Evolutionary conservation across 306 rosid genomes (phyloP).

Genomic region (Cucumis hystrix): DNA sequence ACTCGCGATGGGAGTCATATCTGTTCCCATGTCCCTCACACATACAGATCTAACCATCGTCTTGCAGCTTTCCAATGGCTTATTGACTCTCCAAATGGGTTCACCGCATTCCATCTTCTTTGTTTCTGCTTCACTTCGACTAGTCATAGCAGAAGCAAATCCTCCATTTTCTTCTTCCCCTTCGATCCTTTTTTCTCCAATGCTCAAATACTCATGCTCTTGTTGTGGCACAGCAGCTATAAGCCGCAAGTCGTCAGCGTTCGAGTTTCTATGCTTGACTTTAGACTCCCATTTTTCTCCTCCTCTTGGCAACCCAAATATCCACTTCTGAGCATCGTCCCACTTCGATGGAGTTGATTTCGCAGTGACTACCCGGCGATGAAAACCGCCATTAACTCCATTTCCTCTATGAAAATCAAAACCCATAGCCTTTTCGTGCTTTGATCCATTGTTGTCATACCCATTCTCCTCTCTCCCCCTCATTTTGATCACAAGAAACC

Average conservation of each 20-base stretch:
- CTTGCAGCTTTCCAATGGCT: slow-evolving; percentile 21
- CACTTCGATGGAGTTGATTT: slow-evolving; percentile 93
- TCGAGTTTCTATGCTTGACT: slow-evolving; percentile 71
- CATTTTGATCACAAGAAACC: slow-evolving; percentile 22
- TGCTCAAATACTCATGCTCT: slow-evolving; percentile 46
- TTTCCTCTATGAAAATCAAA: slow-evolving; percentile 73
- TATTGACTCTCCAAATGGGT: slow-evolving; percentile 55
- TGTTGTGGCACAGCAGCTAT: slow-evolving; percentile 83
- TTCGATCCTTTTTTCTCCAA: slow-evolving; percentile 2
- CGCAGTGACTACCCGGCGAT: slow-evolving; percentile 45
- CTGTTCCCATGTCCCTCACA: slow-evolving; percentile 96
- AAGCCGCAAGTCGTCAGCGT: slow-evolving; percentile 88
- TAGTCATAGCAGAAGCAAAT: slow-evolving; percentile 6
- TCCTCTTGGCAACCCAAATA: slow-evolving; percentile 75
- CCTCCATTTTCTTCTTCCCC: slow-evolving; percentile 31
- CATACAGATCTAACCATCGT: slow-evolving; percentile 51
- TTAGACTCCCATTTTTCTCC: slow-evolving; percentile 62
- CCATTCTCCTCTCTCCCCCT: slow-evolving; percentile 74
- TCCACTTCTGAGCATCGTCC: slow-evolving; percentile 99
- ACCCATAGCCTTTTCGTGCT: slow-evolving; percentile 32
- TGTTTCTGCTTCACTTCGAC: slow-evolving; percentile 41
- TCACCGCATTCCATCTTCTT: slow-evolving; percentile 68
- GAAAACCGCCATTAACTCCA: slow-evolving; percentile 33
- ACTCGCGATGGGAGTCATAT: slow-evolving; percentile 93
- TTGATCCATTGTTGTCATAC: slow-evolving; percentile 39